A percentile compares a stretch with the other conserved stretches of the same genome.
phyloP scores from a whole-genome alignment of 192 early-diverging fungal genomes.

The Umbelopsis ramanniana region DNA sequence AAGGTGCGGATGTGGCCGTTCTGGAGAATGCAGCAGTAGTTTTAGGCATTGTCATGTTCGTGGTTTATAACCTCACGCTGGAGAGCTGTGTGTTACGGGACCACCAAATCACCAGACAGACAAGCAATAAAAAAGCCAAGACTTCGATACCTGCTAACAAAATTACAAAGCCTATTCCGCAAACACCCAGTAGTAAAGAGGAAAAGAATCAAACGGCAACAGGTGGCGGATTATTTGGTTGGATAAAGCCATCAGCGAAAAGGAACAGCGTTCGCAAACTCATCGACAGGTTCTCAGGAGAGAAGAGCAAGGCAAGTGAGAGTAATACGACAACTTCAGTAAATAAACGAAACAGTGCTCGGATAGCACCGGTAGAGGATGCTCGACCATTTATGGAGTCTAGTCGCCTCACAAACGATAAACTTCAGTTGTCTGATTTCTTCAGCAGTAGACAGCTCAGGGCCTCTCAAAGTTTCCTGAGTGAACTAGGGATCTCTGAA shows the following conservation, averaged over 20 bases:
- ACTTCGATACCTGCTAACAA: neutral
- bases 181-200: neutral
- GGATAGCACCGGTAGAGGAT: neutral
- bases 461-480: conserved; percentile 26
- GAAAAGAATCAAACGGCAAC: neutral
- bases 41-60: conserved; percentile 71
- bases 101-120: conserved; percentile 56
- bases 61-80: conserved; percentile 76
- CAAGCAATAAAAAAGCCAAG: neutral
- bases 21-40: conserved; percentile 43
- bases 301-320: neutral
- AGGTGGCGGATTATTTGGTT: neutral
- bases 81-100: conserved; percentile 75
- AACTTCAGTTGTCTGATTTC: neutral
- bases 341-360: neutral
- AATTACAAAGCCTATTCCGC: neutral
- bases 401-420: neutral
- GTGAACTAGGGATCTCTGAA: conserved; percentile 35
- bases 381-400: neutral
- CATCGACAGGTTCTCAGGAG: neutral
- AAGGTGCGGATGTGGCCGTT: neutral
- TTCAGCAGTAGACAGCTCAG: neutral
- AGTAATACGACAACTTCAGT: neutral
- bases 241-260: neutral
- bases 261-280: neutral